Conservation (phyloP, 2,329 filamentous ascomycete genomes). For the Rutstroemia sp. region DNA sequence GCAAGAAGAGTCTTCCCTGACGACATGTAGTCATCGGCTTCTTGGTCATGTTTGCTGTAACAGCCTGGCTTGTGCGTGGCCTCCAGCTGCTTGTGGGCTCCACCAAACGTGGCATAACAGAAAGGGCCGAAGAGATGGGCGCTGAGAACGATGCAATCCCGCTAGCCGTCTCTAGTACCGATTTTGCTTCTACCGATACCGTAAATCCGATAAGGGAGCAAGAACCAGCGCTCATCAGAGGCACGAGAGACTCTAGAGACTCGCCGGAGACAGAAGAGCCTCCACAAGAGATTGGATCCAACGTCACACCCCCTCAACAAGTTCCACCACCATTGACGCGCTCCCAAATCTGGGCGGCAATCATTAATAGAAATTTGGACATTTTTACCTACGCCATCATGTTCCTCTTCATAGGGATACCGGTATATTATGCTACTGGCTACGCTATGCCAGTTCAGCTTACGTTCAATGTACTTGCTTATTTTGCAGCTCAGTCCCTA, state of each 20-base stretch:
- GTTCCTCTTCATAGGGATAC: conserved; percentile 45
- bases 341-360: conserved; percentile 42
- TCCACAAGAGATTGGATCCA: background rate
- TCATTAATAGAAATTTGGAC: conserved; percentile 40
- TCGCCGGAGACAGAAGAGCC: conserved; percentile 16
- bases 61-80: conserved; percentile 46
- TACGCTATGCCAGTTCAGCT: conserved; percentile 42
- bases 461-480: conserved; percentile 44
- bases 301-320: conserved; percentile 30
- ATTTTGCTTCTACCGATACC: conserved; percentile 14
- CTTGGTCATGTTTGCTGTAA: conserved; percentile 42
- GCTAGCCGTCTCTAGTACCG: conserved; percentile 29
- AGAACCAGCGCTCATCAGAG: conserved; percentile 25
- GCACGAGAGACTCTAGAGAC: conserved; percentile 20
- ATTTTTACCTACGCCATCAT: conserved; percentile 36
- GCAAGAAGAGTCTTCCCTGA: background rate
- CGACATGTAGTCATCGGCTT: conserved; percentile 45
- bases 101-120: conserved; percentile 43
- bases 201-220: conserved; percentile 21
- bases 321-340: conserved; percentile 37
- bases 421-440: conserved; percentile 44
- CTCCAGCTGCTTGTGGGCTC: conserved; percentile 45
- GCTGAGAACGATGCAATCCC: conserved; percentile 41
- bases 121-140: conserved; percentile 45
- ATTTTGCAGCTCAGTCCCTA: conserved; percentile 42